Conservation (phyloP, 306 rosid species). For the Chamaecrista fasciculata region DNA sequence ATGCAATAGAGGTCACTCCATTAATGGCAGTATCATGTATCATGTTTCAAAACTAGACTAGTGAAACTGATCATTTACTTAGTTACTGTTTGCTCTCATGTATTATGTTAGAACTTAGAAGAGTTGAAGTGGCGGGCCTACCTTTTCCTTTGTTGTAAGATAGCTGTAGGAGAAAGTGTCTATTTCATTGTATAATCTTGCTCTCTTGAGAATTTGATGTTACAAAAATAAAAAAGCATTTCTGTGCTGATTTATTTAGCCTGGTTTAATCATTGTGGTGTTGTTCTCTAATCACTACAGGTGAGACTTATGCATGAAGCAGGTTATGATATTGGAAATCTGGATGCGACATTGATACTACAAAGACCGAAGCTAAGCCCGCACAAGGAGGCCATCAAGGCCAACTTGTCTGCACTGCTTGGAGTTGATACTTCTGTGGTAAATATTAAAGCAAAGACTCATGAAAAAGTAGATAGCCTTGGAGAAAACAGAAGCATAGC, state of each 20-base stretch:
- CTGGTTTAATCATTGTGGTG: not conserved
- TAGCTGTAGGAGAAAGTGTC: not conserved
- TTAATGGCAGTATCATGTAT: not conserved
- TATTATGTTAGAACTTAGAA: not conserved
- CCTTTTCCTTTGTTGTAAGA: not conserved
- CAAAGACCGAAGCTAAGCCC: constrained; percentile 96
- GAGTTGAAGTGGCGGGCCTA: no score
- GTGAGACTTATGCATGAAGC: constrained; percentile 90
- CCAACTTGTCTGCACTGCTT: constrained; percentile 79
- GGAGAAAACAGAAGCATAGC: constrained; percentile 97
- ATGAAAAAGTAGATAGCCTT: constrained; percentile 94
- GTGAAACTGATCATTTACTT: constrained; percentile 9
- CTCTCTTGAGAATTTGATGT: constrained; percentile 9
- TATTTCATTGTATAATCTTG: not conserved
- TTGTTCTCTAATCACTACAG: constrained; percentile 50
- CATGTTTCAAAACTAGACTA: not conserved
- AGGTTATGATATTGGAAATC: constrained; percentile 87
- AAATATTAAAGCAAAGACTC: constrained; percentile 94
- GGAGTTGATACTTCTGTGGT: constrained; percentile 87
- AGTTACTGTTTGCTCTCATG: not conserved
- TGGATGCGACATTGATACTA: constrained; percentile 90
- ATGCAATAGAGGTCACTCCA: not conserved
- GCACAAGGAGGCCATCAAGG: constrained; percentile 85
- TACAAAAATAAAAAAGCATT: constrained; percentile 14
- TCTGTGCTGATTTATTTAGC: not conserved